Percentiles rank a stretch among this genome's conserved stretches.
phyloP scores from a whole-genome alignment of 352 stramenopile genomes.

The Proteromonas lacertae region DNA sequence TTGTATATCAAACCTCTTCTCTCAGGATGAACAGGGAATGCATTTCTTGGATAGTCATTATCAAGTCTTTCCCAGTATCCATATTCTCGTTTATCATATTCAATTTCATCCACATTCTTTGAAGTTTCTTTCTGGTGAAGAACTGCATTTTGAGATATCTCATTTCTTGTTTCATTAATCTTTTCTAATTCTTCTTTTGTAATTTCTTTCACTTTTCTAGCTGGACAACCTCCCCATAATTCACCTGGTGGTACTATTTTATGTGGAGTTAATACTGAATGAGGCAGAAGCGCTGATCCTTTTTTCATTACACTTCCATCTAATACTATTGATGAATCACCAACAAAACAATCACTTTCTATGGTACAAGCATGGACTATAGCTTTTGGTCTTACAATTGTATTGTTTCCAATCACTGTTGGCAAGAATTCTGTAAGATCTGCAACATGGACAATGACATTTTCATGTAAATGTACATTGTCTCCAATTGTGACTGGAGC shows the following conservation, averaged over 20 bases:
- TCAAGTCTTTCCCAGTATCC: too few species aligned
- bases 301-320: slow-evolving; percentile 40
- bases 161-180: too few species aligned
- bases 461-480: slow-evolving; percentile 56
- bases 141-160: too few species aligned
- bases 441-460: slow-evolving; percentile 60
- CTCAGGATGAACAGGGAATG: too few species aligned
- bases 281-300: slow-evolving; percentile 45
- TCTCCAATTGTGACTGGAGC: slow-evolving; percentile 55
- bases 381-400: slow-evolving; percentile 35
- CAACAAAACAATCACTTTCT: slow-evolving; percentile 44
- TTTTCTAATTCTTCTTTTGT: background rate
- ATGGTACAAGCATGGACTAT: slow-evolving; percentile 61
- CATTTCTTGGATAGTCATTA: too few species aligned
- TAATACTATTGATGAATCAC: slow-evolving; percentile 47
- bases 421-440: too few species aligned
- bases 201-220: slow-evolving; percentile 10
- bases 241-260: slow-evolving; percentile 47
- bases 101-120: too few species aligned
- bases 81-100: too few species aligned
- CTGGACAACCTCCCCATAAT: slow-evolving; percentile 12
- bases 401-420: slow-evolving; percentile 58
- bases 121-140: too few species aligned
- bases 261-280: slow-evolving; percentile 37
- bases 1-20: too few species aligned